Evolutionary conservation across 345 rosid species (phyloP).

Genomic region (Camelina neglecta): DNA sequence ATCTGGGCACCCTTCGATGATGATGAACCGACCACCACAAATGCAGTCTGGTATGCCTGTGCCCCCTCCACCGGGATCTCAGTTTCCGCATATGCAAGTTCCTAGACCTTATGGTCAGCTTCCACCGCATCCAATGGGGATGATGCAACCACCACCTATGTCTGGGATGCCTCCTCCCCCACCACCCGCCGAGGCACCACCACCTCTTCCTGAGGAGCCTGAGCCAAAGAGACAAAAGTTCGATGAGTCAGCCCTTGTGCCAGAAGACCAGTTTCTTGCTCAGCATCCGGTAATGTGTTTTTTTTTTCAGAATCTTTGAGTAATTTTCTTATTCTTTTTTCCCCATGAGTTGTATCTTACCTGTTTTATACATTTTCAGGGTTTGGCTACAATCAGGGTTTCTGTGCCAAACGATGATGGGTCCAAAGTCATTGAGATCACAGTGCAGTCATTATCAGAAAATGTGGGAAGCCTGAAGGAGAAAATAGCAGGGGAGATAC

Average conservation of each 20-base stretch:
- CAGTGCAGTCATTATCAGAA: slow-evolving; percentile 74
- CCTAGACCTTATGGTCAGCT: not conserved
- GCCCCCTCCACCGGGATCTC: not conserved
- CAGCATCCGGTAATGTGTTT: slow-evolving; percentile 61
- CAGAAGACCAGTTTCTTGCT: slow-evolving; percentile 81
- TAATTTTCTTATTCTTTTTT: not conserved
- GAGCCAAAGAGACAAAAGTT: slow-evolving; percentile 89
- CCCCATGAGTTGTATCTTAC: not conserved
- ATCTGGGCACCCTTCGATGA: not conserved
- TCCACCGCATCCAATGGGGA: not conserved
- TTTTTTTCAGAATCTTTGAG: not conserved
- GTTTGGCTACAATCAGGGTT: too few relatives aligned
- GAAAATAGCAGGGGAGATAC: slow-evolving; percentile 88
- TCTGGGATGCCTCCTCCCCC: not conserved
- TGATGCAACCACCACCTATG: not conserved
- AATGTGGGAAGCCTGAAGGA: slow-evolving; percentile 86
- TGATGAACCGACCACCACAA: not conserved
- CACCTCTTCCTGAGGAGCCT: slow-evolving; percentile 97
- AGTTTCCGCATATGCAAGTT: not conserved
- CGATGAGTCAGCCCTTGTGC: slow-evolving; percentile 78
- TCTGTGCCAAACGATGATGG: slow-evolving; percentile 70
- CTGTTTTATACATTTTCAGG: too few relatives aligned
- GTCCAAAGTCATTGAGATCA: slow-evolving; percentile 59
- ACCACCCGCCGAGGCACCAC: slow-evolving; percentile 47
- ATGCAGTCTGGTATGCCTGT: not conserved